Evolutionary conservation across 2,329 filamentous ascomycete species (phyloP), one percentile per base, ranked within the genome.

Genomic region (Ampelomyces quisqualis): DNA sequence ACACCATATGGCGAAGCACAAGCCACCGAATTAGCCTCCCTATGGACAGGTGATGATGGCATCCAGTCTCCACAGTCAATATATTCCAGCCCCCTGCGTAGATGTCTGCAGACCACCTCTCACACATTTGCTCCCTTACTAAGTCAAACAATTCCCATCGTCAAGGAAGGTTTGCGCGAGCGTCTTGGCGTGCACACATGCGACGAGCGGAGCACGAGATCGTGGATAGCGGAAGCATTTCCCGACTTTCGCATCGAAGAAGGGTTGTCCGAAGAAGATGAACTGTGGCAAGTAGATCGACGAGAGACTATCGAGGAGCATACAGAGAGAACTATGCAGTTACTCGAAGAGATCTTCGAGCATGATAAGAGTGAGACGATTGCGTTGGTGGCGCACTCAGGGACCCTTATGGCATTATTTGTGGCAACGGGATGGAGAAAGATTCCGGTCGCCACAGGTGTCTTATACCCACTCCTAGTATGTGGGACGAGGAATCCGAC

Each of bases 141-240:
- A 26, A 20, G 14, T n/a, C 5, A 11, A 4, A 20, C 10, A 2
- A 7, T 13, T 1, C 81, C 80, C 0, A 64, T 71, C 2, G 68
- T 85, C 43, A 84, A 83, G 64, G 82, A 85, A 55, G 69, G 73
- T 46, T 35, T 85, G 51, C 75, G 82, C 24, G 82, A 86, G 64
- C 75, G 76, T 5, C 76, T 85, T 43, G 80, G 77, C 40, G 76
- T 80, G 26, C 82, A 85, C 56, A 84, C 81, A 1, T 86, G 83
- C 60, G 80, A 86, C 63, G 72, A 76, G 24, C 72, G 82, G 7
- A 76, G 74, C 8, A 75, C 67, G 48, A 74, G 71, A 53, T 71
- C 74, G 2, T 71, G 73, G 43, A 79, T 85, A 43, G 60, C 65
- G 6, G 47, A 63, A 2, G 63, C 71, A 0, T 77, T 78, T 29